A percentile compares a stretch with the other conserved stretches of the same genome.
Conservation (phyloP, 345 rosid genomes). For the Citrus cavaleriei region DNA sequence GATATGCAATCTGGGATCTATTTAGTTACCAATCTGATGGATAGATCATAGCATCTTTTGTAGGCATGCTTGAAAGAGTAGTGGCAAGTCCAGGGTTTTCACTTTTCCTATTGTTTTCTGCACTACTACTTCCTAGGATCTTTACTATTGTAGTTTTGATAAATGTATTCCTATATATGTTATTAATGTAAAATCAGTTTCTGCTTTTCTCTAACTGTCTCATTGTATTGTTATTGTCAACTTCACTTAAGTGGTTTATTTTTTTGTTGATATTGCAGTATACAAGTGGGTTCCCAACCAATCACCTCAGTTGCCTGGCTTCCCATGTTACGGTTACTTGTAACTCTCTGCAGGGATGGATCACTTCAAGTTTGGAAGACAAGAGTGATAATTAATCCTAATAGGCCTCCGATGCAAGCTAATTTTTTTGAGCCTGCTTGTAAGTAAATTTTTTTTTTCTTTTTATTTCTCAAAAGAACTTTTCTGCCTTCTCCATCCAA, state of each 20-base stretch:
- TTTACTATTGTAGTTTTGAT: background rate
- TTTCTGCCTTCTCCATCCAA: background rate
- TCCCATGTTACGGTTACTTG: slow-evolving; percentile 70
- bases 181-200: background rate
- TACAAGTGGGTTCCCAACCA: slow-evolving; percentile 94
- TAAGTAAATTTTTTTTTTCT: slow-evolving; percentile 21
- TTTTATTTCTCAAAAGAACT: background rate
- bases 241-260: background rate
- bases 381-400: slow-evolving; percentile 68
- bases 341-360: slow-evolving; percentile 90
- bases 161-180: background rate
- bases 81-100: background rate
- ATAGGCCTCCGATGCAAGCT: slow-evolving; percentile 86
- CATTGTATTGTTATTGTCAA: background rate
- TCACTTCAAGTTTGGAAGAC: slow-evolving; percentile 95
- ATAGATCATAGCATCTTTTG: background rate
- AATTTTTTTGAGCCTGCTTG: slow-evolving; percentile 94
- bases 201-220: background rate
- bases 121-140: background rate
- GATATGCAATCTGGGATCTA: background rate
- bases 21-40: background rate
- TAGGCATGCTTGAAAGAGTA: background rate
- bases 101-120: background rate
- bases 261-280: slow-evolving; percentile 38
- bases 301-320: slow-evolving; percentile 89